Base-by-base conservation (phyloP, 768 basidiomycete species). In the Russula virescens region DNA sequence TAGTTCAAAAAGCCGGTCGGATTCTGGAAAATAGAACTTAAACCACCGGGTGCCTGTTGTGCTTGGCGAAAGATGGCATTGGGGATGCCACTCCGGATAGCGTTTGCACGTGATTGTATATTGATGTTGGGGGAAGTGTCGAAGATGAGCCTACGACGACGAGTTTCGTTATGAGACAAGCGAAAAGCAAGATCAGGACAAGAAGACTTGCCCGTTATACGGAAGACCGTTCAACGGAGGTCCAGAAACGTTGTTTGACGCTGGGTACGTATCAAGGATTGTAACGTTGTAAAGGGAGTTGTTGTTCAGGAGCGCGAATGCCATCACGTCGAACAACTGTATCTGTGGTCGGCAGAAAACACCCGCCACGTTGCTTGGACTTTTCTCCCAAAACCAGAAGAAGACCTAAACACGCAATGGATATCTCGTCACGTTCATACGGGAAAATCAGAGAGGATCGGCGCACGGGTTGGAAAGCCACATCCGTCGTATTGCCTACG, bases 321-420 rank as follows among this genome's bases (percentile, higher is more conserved):
- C 81, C 9, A 66, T 67, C 25, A 86, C 78, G 58, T 77, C 69
- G 63, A 75, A 79, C 1, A 77, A 69, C 5, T 72, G 63, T 51
- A 89, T 79, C 2, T 70, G 74, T 4, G 87, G 86, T 13, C 71
- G 65, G 68, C 87, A 89, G 64, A 88, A 86, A 8, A 87, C 77
- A 3, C 78, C 77, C 56, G 64, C 73, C 19, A 71, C 67, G 52
- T 69, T 67, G 48, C 75, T 69, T 19, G 65, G 54, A 35, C 64
- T 65, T 7, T 59, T 61, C 57, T 80, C 75, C 69, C 78, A 86
- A 69, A 71, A 87, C 86, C 86, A 89, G 68, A 88, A 89, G 74
- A 88, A 79, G 47, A 88, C 83, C 63, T 64, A 54, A 52, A 48
- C 21, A 47, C 6, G 21, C 21, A 21, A 34, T 63, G 46, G 49